Conservation (phyloP, 2,329 filamentous ascomycete species). For the Thielaviopsis euricoi region DNA sequence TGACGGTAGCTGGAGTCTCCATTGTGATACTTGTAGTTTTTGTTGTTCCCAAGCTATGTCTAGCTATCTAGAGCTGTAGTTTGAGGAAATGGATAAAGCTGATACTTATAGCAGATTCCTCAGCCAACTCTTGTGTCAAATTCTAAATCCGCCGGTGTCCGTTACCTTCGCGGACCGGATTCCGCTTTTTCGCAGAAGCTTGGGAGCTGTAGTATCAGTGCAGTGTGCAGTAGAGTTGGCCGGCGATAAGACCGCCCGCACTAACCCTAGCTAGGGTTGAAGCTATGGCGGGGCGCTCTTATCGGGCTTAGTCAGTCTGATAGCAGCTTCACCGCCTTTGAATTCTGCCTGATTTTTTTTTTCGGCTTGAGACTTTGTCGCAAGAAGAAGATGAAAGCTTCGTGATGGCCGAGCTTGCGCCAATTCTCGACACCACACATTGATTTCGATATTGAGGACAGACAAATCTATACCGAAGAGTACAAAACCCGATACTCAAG, state of each 20-base stretch:
- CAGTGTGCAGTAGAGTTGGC: too few relatives aligned
- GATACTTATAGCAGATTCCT: neutral
- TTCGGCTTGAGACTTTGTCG: neutral
- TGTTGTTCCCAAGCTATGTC: neutral
- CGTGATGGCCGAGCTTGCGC: too few relatives aligned
- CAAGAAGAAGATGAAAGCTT: too few relatives aligned
- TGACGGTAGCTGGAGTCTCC: neutral
- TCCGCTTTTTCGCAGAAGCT: neutral
- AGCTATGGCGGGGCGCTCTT: neutral
- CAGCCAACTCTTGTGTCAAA: neutral
- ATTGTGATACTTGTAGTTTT: neutral
- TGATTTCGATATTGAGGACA: neutral
- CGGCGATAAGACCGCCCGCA: neutral
- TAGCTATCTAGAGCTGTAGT: too few relatives aligned
- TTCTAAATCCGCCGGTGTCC: neutral
- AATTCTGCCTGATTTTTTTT: constrained; percentile 11
- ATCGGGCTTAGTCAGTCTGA: constrained; percentile 3
- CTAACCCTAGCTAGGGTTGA: neutral
- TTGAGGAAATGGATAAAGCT: neutral
- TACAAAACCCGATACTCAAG: too few relatives aligned
- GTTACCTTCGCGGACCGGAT: neutral
- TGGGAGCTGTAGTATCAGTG: too few relatives aligned
- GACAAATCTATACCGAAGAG: too few relatives aligned
- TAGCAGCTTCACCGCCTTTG: constrained; percentile 2
- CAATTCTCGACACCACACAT: neutral